Evolutionary conservation across 345 rosid species (phyloP).

Genomic region (Barbarea vulgaris): DNA sequence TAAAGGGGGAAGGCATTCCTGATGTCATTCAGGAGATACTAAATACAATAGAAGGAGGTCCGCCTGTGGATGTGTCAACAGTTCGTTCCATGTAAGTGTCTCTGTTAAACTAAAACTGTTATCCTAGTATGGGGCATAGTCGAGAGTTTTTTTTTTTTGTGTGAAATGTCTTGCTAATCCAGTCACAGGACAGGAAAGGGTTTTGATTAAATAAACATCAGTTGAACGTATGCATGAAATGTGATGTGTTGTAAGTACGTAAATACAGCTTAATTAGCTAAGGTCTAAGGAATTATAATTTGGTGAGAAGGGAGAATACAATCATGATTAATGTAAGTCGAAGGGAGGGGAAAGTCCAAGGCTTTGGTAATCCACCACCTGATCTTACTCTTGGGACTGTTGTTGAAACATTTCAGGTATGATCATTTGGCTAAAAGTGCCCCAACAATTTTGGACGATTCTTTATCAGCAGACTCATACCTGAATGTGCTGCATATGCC

Average conservation of each 20-base stretch:
- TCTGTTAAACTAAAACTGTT: conserved; percentile 1
- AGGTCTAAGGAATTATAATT: conserved; percentile 2
- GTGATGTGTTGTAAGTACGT: conserved; percentile 4
- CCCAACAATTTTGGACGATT: conserved; percentile 95
- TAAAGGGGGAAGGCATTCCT: conserved; percentile 76
- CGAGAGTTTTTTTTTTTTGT: not conserved
- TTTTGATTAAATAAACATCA: conserved; percentile 15
- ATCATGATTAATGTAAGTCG: not conserved
- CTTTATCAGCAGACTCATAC: conserved; percentile 97
- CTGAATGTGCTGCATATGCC: conserved; percentile 94
- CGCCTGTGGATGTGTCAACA: conserved; percentile 88
- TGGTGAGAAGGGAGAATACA: not conserved
- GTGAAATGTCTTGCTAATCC: not conserved
- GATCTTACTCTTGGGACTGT: conserved; percentile 33
- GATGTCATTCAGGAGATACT: conserved; percentile 74
- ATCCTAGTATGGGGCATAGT: not conserved
- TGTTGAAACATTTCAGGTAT: conserved; percentile 58
- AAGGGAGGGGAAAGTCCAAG: not conserved
- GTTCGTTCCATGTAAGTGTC: conserved; percentile 87
- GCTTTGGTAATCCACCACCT: conserved; percentile 17
- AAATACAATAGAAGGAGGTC: conserved; percentile 94
- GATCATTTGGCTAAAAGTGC: conserved; percentile 98
- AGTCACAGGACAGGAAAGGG: not conserved
- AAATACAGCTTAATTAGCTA: conserved; percentile 10
- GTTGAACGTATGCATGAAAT: conserved; percentile 20